Evolutionary conservation across 177 flowering plant genomes (phyloP).

Genomic region (Vitis hybrid): DNA sequence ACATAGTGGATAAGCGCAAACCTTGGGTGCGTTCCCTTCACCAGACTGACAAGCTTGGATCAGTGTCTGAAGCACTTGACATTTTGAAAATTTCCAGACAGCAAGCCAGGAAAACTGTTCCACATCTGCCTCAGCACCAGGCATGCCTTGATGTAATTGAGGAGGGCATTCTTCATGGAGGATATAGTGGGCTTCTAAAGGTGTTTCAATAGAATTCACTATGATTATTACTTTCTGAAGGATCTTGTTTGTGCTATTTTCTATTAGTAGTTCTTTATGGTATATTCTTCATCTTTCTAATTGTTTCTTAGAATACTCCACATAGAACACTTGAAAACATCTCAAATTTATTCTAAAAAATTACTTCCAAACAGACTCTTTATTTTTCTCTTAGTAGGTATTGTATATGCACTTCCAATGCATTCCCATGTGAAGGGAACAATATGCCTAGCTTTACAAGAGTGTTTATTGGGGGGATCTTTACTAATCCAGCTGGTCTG

Average conservation of each 20-base stretch:
- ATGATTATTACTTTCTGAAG: neutral
- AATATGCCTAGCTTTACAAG: slow-evolving; percentile 4
- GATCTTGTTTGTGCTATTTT: too few species aligned
- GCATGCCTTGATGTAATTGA: slow-evolving; percentile 88
- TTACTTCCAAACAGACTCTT: too few species aligned
- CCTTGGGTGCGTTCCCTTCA: slow-evolving; percentile 88
- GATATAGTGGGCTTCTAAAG: slow-evolving; percentile 80
- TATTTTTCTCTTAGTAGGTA: too few species aligned
- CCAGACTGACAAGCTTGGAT: slow-evolving; percentile 73
- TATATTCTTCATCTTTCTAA: too few species aligned
- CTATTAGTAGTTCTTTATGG: too few species aligned
- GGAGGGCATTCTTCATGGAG: slow-evolving; percentile 89
- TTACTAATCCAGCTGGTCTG: too few species aligned
- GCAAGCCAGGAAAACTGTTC: slow-evolving; percentile 67
- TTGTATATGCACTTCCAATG: too few species aligned
- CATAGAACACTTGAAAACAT: too few species aligned
- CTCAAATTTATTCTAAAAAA: too few species aligned
- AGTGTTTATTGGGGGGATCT: too few species aligned
- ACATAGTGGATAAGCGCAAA: slow-evolving; percentile 75
- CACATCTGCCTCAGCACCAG: slow-evolving; percentile 88
- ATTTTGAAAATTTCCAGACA: slow-evolving; percentile 59
- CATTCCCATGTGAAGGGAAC: too few species aligned
- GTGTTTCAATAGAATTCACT: slow-evolving; percentile 29
- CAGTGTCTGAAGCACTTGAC: slow-evolving; percentile 76
- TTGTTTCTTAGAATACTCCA: too few species aligned